phyloP scores from a whole-genome alignment of 805 yeast genomes.

The Suhomyces vadensis region DNA sequence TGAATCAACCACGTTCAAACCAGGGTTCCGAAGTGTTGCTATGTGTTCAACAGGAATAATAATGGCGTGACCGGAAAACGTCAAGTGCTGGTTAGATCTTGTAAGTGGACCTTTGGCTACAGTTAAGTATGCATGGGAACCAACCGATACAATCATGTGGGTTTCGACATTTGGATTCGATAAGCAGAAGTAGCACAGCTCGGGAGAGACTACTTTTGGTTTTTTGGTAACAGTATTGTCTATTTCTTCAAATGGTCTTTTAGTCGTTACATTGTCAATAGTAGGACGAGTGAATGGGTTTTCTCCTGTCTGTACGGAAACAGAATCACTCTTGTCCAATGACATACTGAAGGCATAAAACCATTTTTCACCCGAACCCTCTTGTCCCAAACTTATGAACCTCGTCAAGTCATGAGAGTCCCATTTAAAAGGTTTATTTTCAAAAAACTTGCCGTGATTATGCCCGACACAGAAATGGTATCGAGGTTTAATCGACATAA shows the following conservation, averaged over 20 bases:
- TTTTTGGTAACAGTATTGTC: slow-evolving; percentile 22
- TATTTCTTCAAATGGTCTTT: slow-evolving; percentile 16
- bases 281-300: slow-evolving; percentile 28
- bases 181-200: slow-evolving; percentile 77
- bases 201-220: slow-evolving; percentile 51
- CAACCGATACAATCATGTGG: slow-evolving; percentile 80
- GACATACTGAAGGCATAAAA: slow-evolving; percentile 64
- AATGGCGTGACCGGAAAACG: slow-evolving; percentile 80
- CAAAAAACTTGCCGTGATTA: slow-evolving; percentile 49
- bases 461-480: slow-evolving; percentile 67
- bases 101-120: slow-evolving; percentile 86
- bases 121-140: slow-evolving; percentile 64
- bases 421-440: slow-evolving; percentile 63
- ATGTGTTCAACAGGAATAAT: slow-evolving; percentile 77
- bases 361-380: slow-evolving; percentile 60
- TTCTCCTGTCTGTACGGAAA: slow-evolving; percentile 8
- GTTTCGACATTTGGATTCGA: slow-evolving; percentile 75
- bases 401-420: slow-evolving; percentile 49
- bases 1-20: slow-evolving; percentile 48
- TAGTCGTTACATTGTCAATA: slow-evolving; percentile 7
- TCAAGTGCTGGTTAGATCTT: slow-evolving; percentile 43
- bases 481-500: slow-evolving; percentile 51
- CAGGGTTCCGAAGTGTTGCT: slow-evolving; percentile 38
- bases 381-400: slow-evolving; percentile 64
- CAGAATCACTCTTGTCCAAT: slow-evolving; percentile 13